A percentile compares a stretch with the other conserved stretches of the same genome.
Conservation (phyloP, 2,329 filamentous ascomycete species). For the Didymella keratinophila region DNA sequence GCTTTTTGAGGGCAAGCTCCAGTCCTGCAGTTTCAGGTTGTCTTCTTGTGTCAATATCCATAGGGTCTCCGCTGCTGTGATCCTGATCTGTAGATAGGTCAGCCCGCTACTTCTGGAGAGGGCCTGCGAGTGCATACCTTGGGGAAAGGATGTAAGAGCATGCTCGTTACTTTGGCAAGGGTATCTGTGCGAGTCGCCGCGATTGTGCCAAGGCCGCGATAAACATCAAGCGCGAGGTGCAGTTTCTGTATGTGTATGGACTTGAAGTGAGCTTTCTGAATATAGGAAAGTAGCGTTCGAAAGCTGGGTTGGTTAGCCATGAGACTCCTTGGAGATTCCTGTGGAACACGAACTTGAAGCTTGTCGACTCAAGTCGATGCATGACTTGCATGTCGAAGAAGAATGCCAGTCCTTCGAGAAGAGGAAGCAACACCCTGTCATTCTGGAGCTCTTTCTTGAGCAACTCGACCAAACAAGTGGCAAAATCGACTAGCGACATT, state of each 20-base stretch:
- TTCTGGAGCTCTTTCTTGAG: conserved; percentile 51
- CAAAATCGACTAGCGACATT: conserved; percentile 38
- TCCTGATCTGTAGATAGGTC: conserved; percentile 34
- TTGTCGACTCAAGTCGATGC: conserved; percentile 47
- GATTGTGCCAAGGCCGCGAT: conserved; percentile 71
- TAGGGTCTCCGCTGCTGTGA: conserved; percentile 53
- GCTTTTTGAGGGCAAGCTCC: conserved; percentile 45
- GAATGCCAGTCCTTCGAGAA: conserved; percentile 79
- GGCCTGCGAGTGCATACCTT: conserved; percentile 58
- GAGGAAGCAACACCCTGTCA: conserved; percentile 77
- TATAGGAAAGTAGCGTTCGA: conserved; percentile 70
- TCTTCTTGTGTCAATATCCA: conserved; percentile 50
- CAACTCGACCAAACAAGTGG: conserved; percentile 38
- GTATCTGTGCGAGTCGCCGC: conserved; percentile 63
- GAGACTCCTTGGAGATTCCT: background rate
- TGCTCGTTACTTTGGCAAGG: conserved; percentile 71
- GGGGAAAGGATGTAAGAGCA: conserved; percentile 85
- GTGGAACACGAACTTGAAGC: conserved; percentile 62
- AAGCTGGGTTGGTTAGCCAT: conserved; percentile 46
- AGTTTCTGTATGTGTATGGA: conserved; percentile 83
- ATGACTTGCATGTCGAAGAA: conserved; percentile 61
- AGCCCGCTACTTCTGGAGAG: background rate
- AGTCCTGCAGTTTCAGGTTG: conserved; percentile 46
- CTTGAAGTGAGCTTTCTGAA: conserved; percentile 84
- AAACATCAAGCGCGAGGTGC: conserved; percentile 80